Evolutionary conservation across 129 eudicot species (phyloP).

Genomic region (Arctium minus): DNA sequence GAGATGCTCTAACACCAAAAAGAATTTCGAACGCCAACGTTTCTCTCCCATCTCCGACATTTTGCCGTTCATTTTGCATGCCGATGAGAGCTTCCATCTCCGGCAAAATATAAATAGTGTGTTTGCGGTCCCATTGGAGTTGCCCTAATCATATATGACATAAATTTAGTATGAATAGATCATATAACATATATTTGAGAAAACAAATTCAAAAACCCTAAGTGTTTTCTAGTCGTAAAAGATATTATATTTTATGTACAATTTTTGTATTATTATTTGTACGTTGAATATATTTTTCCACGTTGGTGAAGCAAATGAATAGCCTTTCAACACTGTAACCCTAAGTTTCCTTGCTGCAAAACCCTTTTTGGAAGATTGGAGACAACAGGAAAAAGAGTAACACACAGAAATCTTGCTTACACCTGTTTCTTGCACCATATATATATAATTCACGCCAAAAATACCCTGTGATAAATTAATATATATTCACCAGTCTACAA

Average conservation of each 20-base stretch:
- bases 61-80: too few species aligned
- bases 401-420: background rate
- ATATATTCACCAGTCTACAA: background rate
- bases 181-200: background rate
- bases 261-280: too few species aligned
- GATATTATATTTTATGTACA: background rate
- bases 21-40: too few species aligned
- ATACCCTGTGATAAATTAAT: too few species aligned
- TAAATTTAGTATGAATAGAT: too few species aligned
- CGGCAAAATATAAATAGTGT: too few species aligned
- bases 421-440: background rate
- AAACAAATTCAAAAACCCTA: background rate
- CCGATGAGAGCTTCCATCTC: too few species aligned
- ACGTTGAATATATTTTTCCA: background rate
- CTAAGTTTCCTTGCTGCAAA: background rate
- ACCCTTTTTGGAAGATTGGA: background rate
- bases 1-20: too few species aligned
- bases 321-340: background rate
- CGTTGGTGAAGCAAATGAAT: conserved; percentile 6
- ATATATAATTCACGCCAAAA: too few species aligned
- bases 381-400: background rate
- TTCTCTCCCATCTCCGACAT: too few species aligned
- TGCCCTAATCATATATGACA: too few species aligned
- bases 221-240: background rate
- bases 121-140: too few species aligned